phyloP scores from a whole-genome alignment of 306 rosid genomes.

The Ormosia semicastrata region DNA sequence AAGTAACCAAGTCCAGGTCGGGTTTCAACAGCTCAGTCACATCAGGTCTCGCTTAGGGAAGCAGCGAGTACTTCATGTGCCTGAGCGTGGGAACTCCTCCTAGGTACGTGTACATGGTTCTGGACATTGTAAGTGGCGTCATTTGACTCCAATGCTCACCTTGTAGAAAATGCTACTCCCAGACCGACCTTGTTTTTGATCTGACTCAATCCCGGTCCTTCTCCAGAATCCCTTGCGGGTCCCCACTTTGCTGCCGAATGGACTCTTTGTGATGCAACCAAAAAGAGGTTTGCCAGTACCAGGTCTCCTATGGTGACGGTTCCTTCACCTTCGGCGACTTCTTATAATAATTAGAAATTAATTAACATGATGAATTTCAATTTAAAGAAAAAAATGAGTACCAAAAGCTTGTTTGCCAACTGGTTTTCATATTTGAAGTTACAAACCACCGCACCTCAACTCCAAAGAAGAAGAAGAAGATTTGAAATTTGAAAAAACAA shows the following conservation, averaged over 20 bases:
- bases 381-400: no score
- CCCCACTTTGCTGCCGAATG: slow-evolving; percentile 51
- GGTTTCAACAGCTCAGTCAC: slow-evolving; percentile 58
- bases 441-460: no score
- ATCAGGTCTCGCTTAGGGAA: slow-evolving; percentile 67
- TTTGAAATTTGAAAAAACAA: no score
- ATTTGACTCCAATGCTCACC: slow-evolving; percentile 75
- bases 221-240: slow-evolving; percentile 36
- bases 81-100: slow-evolving; percentile 74
- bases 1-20: not conserved
- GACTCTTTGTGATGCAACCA: slow-evolving; percentile 51
- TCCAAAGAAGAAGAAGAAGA: no score
- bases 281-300: slow-evolving; percentile 47
- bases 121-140: slow-evolving; percentile 70
- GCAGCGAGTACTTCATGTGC: slow-evolving; percentile 78
- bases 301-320: slow-evolving; percentile 75
- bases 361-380: no score
- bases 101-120: slow-evolving; percentile 55
- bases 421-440: no score
- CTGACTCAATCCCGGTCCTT: slow-evolving; percentile 49
- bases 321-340: slow-evolving; percentile 59
- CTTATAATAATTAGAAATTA: not conserved
- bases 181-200: slow-evolving; percentile 62
- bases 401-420: no score
- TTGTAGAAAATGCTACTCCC: slow-evolving; percentile 60